Base-by-base conservation (phyloP, 805 yeast species). In the Lipomyces chichibuensis region DNA sequence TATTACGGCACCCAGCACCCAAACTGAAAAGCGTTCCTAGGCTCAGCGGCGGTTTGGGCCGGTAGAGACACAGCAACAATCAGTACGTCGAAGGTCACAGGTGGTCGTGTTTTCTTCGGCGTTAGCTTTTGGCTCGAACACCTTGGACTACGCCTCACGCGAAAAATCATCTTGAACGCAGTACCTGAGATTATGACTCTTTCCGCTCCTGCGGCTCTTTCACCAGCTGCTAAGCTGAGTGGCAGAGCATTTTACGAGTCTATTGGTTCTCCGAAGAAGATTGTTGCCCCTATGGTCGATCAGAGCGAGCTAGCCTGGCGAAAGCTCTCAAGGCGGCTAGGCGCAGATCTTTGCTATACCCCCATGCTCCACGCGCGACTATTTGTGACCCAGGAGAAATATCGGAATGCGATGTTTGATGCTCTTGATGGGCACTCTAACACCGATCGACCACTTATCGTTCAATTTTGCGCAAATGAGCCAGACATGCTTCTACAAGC, bases 271-370 rank as follows among this genome's bases (percentile, higher is more conserved):
- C 99, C 99, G 2, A 85, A 82, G 60, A 91, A 89, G 70, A 88
- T 95, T 32, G 95, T 95, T 25, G 99, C 98, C 2, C 99, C 99
- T 1, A 94, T 95, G 98, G 99, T 95, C 23, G 99, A 95, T 77
- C 98, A 92, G 72, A 88, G 94, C 2, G 99, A 95, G 75, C 82
- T 95, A 23, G 98, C 97, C 1, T 95, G 98, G 98, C 83, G 99
- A 71, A 84, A 91, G 20, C 80, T 95, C 17, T 90, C 96, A 2
- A 83, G 98, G 64, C 82, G 84, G 66, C 89, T 93, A 74, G 99
- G 99, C 2, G 98, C 99, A 0, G 91, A 92, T 1, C 80, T 95
- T 43, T 91, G 97, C 75, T 95, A 94, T 74, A 91, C 98, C 0
- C 99, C 99, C 2, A 95, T 95, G 99, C 85, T 90, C 71, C 98